phyloP scores from a whole-genome alignment of 2,329 filamentous ascomycete genomes.

The Monosporascus sp. region DNA sequence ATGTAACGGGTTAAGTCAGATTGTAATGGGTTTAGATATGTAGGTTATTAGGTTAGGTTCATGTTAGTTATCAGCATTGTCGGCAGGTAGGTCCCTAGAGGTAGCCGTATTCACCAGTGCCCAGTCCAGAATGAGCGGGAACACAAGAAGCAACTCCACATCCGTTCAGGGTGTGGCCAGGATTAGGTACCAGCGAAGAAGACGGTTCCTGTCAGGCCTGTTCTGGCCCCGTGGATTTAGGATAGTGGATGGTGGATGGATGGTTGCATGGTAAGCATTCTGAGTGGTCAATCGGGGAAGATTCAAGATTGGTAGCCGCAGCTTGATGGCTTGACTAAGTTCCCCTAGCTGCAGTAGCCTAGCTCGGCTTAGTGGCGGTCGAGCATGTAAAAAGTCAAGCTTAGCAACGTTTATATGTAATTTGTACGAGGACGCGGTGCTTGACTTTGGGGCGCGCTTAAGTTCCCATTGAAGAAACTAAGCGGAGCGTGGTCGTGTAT shows the following conservation, averaged over 20 bases:
- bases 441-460: neutral
- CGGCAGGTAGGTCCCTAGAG: too few species aligned
- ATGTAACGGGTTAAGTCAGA: too few species aligned
- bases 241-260: neutral
- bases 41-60: too few species aligned
- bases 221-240: neutral
- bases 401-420: neutral
- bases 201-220: neutral
- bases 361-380: neutral
- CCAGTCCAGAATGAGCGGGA: too few species aligned
- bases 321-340: neutral
- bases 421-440: neutral
- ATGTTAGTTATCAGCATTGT: too few species aligned
- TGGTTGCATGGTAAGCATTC: neutral
- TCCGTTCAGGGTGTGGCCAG: neutral
- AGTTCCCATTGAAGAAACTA: neutral
- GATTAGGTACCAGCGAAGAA: neutral
- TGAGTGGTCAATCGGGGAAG: neutral
- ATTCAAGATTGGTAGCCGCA: constrained; percentile 1
- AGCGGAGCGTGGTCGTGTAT: neutral
- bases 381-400: neutral
- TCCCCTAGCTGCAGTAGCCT: neutral
- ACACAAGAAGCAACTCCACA: neutral
- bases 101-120: too few species aligned
- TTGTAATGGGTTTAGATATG: too few species aligned